Base-by-base conservation (phyloP, 768 basidiomycete genomes). In the Pleurotus sapidus region DNA sequence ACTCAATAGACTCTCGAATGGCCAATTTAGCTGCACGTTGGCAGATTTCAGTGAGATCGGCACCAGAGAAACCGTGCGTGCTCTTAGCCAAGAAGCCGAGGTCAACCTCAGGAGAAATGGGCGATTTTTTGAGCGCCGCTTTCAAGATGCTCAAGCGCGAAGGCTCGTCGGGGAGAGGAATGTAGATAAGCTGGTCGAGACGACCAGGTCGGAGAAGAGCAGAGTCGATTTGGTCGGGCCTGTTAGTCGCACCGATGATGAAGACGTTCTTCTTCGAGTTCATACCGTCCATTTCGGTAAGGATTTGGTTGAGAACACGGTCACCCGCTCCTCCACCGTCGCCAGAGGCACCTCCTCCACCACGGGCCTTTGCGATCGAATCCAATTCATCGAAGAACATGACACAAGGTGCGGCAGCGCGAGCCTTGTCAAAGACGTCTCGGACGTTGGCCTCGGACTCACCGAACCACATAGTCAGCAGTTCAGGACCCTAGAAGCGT, bases 311-410 rank as follows among this genome's bases (percentile, higher is more conserved):
- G 58, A 99, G 82, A 14, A 98, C 97, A 77, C 97, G 93, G 68
- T 99, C 97, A 38, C 96, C 89, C 11, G 97, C 96, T 60, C 97
- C 97, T 61, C 97, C 97, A 55, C 76, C 97, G 74, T 98, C 97
- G 39, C 95, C 95, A 7, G 80, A 75, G 2, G 83, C 81, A 18
- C 82, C 81, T 55, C 93, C 89, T 67, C 85, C 84, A 60, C 97
- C 97, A 75, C 97, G 93, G 54, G 95, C 85, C 78, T 98, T 98
- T 46, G 97, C 97, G 67, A 99, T 98, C 14, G 96, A 97, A 72
- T 99, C 97, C 71, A 99, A 81, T 73, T 99, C 97, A 67, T 99
- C 97, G 76, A 99, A 99, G 91, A 99, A 99, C 94, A 99, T 97
- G 65, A 99, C 97, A 70, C 97, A 98, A 56, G 97, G 97, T 24